These are phyloP conservation scores for Podila minutissima DNA, from an alignment of 192 early-diverging fungal species.

Conservation along the genomic window DNA sequence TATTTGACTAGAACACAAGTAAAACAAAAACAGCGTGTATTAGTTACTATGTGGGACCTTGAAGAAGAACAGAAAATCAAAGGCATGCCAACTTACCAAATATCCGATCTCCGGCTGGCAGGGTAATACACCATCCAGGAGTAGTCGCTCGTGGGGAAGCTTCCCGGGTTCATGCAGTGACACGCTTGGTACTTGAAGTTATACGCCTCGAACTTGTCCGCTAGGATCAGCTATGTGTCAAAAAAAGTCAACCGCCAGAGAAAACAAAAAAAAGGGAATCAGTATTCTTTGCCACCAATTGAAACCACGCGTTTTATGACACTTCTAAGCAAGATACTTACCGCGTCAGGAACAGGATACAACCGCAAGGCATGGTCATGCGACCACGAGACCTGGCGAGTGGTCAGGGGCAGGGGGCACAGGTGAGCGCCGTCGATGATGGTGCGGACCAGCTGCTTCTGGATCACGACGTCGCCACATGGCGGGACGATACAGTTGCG, in stretches of 20 bases:
- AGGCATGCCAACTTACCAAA: conserved; percentile 53
- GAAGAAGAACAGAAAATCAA: not conserved
- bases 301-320: not conserved
- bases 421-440: conserved; percentile 89
- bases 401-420: conserved; percentile 78
- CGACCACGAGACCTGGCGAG: conserved; percentile 83
- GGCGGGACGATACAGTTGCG: conserved; percentile 80
- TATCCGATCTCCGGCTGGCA: conserved; percentile 57
- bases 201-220: conserved; percentile 88
- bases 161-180: conserved; percentile 81
- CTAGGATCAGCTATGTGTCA: conserved; percentile 73
- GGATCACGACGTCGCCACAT: conserved; percentile 50
- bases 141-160: conserved; percentile 60
- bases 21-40: not conserved
- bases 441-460: conserved; percentile 76
- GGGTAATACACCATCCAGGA: conserved; percentile 84
- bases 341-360: conserved; percentile 89
- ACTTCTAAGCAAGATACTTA: conserved; percentile 46
- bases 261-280: not conserved
- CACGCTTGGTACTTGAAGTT: conserved; percentile 78
- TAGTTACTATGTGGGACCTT: not conserved
- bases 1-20: conserved; percentile 32
- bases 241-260: not conserved
- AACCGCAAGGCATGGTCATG: conserved; percentile 86
- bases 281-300: not conserved